Base-by-base conservation (phyloP, 306 rosid species). In the Dicorynia guianensis region DNA sequence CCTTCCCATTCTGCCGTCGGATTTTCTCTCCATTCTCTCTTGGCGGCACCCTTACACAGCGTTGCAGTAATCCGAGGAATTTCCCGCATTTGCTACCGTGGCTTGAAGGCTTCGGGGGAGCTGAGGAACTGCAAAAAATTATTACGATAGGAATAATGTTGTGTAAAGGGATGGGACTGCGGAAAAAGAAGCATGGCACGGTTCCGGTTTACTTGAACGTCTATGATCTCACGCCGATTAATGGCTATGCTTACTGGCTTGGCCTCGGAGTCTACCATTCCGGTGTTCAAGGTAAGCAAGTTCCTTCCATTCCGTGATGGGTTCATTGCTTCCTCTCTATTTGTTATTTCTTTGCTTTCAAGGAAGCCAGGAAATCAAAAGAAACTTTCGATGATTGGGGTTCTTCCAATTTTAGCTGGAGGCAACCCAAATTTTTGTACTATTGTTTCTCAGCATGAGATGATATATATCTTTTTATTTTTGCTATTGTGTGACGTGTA, bases 221-320 rank as follows among this genome's bases (percentile, higher is more conserved):
- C 7, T 95, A 95, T 82, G 98, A 95, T 83, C 91, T 95, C 7
- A 92, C 98, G 57, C 91, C 97, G 30, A 90, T 95, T 58, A 95
- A 95, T 80, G 97, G 96, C 11, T 95, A 92, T 50, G 95, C 98
- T 5, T 95, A 92, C 75, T 95, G 98, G 98, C 58, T 95, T 30
- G 98, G 98, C 72, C 98, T 95, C 38, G 97, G 98, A 4, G 89
- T 91, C 77, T 95, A 90, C 65, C 98, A 95, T 89, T 95, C 98
- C 13, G 98, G 98, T 25, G 95, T 95, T 17, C 91, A 95, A 89
- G 97, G 99, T 95, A 76, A 49, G 58, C 18, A 6, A 50, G 5
- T 47, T 19, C 55, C 6, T 13, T 12, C 36, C 11, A 3, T 17
- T 44, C 2, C 4, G 2, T 25, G 30, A 11, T 18, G 2, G 5